Base-by-base conservation (phyloP, 2,329 filamentous ascomycete genomes). In the Penicillium olsonii region DNA sequence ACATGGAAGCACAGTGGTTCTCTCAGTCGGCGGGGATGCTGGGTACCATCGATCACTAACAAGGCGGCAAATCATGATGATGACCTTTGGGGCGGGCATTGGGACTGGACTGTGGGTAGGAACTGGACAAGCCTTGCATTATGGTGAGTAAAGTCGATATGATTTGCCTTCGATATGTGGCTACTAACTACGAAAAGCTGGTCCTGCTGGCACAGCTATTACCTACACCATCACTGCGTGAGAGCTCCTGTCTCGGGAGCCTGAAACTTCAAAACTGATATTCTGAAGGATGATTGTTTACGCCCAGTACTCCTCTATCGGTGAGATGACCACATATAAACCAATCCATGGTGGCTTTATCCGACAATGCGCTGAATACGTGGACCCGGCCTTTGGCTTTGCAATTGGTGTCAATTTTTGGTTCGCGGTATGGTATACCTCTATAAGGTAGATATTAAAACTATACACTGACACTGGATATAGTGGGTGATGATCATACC, bases 41-140 rank as follows among this genome's bases (percentile, higher is more conserved):
- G 68, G 67, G 2, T 69, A 61, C 31, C 64, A 66, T 29, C 62
- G 68, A 18, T 58, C 56, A 19, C 60, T 70, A 12, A 59, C 59
- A 1, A 60, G 65, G 40, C 58, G 68, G 20, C 63, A 68, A 37
- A 65, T 71, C 40, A 71, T 71, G 63, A 70, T 71, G 67, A 67
- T 70, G 63, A 69, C 67, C 10, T 67, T 70, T 50, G 68, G 68
- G 0, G 68, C 64, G 17, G 68, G 67, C 1, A 67, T 71, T 39
- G 68, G 67, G 0, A 68, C 63, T 1, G 68, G 68, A 1, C 55
- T 71, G 0, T 70, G 67, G 67, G 63, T 71, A 10, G 67, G 68
- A 12, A 70, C 68, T 7, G 68, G 68, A 11, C 66, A 65, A 31
- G 68, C 68, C 2, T 42, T 71, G 24, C 56, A 62, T 19, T 66